Base-by-base conservation (phyloP, 1,284 basidiomycete species). In the Papiliotrema terrestris region DNA sequence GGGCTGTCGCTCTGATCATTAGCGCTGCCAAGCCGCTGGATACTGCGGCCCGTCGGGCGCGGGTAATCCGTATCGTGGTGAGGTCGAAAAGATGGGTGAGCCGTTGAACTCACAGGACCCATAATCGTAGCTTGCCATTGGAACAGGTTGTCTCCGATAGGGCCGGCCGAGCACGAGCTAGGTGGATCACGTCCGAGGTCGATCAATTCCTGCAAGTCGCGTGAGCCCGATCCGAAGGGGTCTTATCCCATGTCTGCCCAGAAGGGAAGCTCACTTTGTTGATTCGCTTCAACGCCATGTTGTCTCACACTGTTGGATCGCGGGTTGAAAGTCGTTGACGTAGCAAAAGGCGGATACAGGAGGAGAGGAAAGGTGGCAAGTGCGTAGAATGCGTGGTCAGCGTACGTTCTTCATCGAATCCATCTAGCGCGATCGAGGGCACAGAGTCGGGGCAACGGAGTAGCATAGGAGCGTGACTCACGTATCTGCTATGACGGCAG, bases 111-210 rank as follows among this genome's bases (percentile, higher is more conserved):
- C 72, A 94, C 91, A 58, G 92, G 92, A 52, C 92, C 92, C 92
- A 96, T 96, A 77, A 96, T 96, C 62, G 92, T 95, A 61, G 92
- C 92, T 77, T 94, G 91, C 92, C 93, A 97, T 77, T 91, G 86
- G 82, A 96, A 97, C 85, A 96, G 88, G 80, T 96, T 93, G 74
- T 96, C 92, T 56, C 90, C 91, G 60, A 88, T 91, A 45, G 93
- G 93, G 55, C 93, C 94, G 69, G 94, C 93, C 69, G 90, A 93
- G 86, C 93, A 97, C 58, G 94, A 96, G 56, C 90, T 91, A 65
- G 93, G 93, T 75, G 93, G 93, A 82, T 97, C 93, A 72, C 92
- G 91, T 58, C 91, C 91, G 76, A 97, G 91, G 82, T 97, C 93
- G 78, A 90, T 83, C 82, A 97, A 85, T 85, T 97, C 93, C 93